Conservation (phyloP, 2,329 filamentous ascomycete species). For the Talaromyces funiculosus region DNA sequence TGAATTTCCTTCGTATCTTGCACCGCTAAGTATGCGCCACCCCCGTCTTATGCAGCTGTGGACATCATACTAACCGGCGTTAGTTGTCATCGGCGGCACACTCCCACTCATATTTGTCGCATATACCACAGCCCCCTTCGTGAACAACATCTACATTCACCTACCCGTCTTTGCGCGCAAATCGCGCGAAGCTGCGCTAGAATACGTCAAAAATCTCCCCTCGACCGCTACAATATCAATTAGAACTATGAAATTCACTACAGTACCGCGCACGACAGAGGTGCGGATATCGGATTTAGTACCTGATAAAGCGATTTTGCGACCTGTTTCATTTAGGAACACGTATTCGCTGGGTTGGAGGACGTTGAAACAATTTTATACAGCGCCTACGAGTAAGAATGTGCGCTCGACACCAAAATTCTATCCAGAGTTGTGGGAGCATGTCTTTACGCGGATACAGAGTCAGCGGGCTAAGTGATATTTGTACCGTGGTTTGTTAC, state of each 20-base stretch:
- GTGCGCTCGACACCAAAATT: conserved; percentile 34
- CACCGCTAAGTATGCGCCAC: conserved; percentile 33
- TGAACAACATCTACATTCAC: conserved; percentile 64
- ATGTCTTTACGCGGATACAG: conserved; percentile 38
- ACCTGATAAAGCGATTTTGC: conserved; percentile 28
- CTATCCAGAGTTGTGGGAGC: conserved; percentile 41
- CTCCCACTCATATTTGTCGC: conserved; percentile 61
- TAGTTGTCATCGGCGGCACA: conserved; percentile 56
- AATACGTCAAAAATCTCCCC: conserved; percentile 42
- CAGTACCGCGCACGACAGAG: conserved; percentile 38
- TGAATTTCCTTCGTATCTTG: conserved; percentile 40
- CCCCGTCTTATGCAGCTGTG: neutral
- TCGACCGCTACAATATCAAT: conserved; percentile 40
- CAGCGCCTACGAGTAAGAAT: conserved; percentile 32
- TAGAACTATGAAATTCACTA: conserved; percentile 43
- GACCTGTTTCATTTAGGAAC: conserved; percentile 40
- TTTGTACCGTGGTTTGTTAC: neutral
- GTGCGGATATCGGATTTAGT: conserved; percentile 39
- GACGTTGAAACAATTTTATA: conserved; percentile 35
- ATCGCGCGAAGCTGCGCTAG: conserved; percentile 46
- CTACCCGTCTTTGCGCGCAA: conserved; percentile 61
- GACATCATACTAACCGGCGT: conserved; percentile 6
- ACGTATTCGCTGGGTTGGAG: conserved; percentile 33
- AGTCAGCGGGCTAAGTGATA: conserved; percentile 14
- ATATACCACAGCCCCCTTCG: conserved; percentile 63